Conservation (phyloP, 2,329 filamentous ascomycete genomes). For the Talaromyces sp. region DNA sequence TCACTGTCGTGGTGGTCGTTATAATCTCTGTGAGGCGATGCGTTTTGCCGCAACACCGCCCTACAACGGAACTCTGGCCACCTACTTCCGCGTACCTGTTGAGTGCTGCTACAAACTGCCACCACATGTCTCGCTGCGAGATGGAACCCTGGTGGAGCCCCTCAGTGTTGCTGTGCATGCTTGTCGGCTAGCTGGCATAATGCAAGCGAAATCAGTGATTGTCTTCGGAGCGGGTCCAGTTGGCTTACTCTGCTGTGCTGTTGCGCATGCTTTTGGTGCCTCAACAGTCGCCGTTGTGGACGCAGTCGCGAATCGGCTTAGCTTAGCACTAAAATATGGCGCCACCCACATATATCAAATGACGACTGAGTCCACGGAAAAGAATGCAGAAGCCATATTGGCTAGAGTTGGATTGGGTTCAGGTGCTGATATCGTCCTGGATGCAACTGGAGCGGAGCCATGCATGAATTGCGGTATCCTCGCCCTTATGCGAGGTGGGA, state of each 20-base stretch:
- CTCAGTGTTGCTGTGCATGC: conserved; percentile 79
- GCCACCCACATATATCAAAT: not conserved
- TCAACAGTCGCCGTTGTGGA: conserved; percentile 74
- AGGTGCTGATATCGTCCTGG: not conserved
- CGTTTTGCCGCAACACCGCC: not conserved
- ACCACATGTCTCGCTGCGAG: conserved; percentile 51
- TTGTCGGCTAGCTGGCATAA: conserved; percentile 62
- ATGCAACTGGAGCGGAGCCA: not conserved
- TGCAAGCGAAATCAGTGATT: conserved; percentile 69
- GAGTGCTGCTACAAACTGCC: not conserved
- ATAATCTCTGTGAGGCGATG: not conserved
- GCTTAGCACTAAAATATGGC: not conserved
- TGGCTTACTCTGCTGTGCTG: conserved; percentile 75
- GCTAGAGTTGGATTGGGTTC: not conserved
- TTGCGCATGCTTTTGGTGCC: conserved; percentile 74
- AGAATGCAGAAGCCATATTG: not conserved
- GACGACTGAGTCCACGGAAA: not conserved
- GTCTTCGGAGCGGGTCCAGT: conserved; percentile 82
- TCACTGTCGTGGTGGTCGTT: not conserved
- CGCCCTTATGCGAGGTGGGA: not conserved
- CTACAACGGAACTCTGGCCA: not conserved
- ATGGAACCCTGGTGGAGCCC: conserved; percentile 83
- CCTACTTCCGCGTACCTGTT: not conserved
- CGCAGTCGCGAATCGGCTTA: conserved; percentile 52
- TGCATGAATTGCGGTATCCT: not conserved